Conservation (phyloP, 2,329 filamentous ascomycete species). For the Mycocentrospora acerina region DNA sequence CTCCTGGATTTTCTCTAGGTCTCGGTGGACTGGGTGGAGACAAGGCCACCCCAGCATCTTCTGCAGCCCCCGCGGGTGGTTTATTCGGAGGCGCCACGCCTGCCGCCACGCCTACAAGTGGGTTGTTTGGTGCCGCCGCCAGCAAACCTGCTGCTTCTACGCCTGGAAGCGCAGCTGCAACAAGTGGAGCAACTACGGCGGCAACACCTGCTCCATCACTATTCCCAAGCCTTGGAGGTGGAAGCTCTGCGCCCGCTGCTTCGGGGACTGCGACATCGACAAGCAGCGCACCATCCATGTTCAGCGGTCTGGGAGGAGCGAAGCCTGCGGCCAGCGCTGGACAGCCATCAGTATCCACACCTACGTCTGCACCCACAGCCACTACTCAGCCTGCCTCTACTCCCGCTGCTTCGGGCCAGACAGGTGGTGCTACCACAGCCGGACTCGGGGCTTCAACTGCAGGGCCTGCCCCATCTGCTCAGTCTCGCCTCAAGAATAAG, state of each 20-base stretch:
- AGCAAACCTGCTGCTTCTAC: slow-evolving; percentile 15
- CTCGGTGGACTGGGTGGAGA: slow-evolving; percentile 6
- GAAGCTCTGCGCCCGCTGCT: slow-evolving; percentile 20
- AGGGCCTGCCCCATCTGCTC: slow-evolving; percentile 74
- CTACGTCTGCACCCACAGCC: slow-evolving; percentile 10
- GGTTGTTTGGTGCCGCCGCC: slow-evolving; percentile 23
- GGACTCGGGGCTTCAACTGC: slow-evolving; percentile 71
- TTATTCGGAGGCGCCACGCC: slow-evolving; percentile 23
- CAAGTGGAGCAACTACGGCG: slow-evolving; percentile 19
- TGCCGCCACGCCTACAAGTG: slow-evolving; percentile 16
- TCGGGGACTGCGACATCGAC: slow-evolving; percentile 16
- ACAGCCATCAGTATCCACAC: slow-evolving; percentile 19
- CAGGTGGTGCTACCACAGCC: slow-evolving; percentile 24
- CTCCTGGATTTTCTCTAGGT: slow-evolving; percentile 21
- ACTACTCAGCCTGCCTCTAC: slow-evolving; percentile 26
- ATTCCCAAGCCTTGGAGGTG: slow-evolving; percentile 21
- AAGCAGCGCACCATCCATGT: slow-evolving; percentile 17
- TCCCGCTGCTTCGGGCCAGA: slow-evolving; percentile 15
- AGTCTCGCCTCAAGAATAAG: slow-evolving; percentile 94
- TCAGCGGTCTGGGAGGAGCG: slow-evolving; percentile 12
- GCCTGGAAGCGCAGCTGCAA: slow-evolving; percentile 19
- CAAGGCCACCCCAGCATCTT: slow-evolving; percentile 22
- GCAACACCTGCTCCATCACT: slow-evolving; percentile 19
- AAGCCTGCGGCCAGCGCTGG: slow-evolving; percentile 24
- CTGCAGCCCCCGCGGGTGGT: slow-evolving; percentile 19